A percentile compares a stretch with the other conserved stretches of the same genome.
These are phyloP conservation scores for Aureobasidium sp. DNA, from an alignment of 2,329 filamentous ascomycete genomes.

Conservation along the genomic window DNA sequence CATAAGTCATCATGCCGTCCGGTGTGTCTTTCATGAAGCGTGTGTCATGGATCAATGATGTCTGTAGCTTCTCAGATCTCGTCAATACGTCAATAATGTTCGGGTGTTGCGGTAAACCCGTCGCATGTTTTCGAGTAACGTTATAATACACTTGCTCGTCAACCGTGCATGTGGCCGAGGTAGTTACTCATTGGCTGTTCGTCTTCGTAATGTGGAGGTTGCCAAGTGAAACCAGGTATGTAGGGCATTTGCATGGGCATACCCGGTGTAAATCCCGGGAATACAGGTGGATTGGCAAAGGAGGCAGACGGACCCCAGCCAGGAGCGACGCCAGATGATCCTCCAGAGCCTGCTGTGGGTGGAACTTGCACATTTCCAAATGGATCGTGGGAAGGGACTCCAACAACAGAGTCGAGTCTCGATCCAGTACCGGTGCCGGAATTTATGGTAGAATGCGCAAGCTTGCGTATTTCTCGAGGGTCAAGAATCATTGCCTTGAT, in stretches of 20 bases:
- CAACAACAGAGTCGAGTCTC: not conserved
- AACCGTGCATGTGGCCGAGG: conserved; percentile 1
- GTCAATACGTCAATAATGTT: too few relatives aligned
- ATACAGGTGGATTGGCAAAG: not conserved
- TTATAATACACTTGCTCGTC: not conserved
- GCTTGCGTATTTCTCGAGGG: conserved; percentile 1
- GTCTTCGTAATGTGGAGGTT: not conserved
- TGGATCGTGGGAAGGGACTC: not conserved
- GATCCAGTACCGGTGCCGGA: not conserved
- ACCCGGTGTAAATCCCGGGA: not conserved
- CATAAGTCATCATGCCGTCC: not conserved
- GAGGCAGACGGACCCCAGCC: not conserved
- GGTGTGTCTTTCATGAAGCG: not conserved
- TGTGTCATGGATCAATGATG: too few relatives aligned
- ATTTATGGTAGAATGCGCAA: not conserved
- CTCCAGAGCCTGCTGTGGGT: not conserved
- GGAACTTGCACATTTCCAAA: not conserved
- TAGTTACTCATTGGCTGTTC: not conserved
- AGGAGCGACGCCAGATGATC: not conserved
- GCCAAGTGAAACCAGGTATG: conserved; percentile 3
- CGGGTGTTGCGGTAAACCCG: too few relatives aligned
- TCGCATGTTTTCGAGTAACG: too few relatives aligned
- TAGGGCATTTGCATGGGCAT: not conserved
- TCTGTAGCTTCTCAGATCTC: too few relatives aligned
- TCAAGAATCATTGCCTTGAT: conserved; percentile 20